phyloP scores from a whole-genome alignment of 805 yeast species.

The Candida odintsovae region DNA sequence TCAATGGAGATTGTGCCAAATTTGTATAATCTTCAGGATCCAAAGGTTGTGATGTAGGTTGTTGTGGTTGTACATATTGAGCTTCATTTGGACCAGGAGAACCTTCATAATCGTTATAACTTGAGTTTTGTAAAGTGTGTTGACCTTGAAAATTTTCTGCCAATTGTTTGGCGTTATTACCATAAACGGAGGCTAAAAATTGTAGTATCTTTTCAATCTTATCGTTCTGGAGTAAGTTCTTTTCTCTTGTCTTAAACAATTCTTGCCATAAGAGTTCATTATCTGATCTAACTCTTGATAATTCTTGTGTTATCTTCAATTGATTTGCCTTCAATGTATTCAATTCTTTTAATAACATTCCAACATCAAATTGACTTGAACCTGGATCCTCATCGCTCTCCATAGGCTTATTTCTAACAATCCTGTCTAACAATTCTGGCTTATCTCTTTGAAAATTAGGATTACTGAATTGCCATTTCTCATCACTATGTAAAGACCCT shows the following conservation, averaged over 20 bases:
- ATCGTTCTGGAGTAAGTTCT: conserved; percentile 79
- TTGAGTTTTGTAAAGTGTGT: conserved; percentile 1
- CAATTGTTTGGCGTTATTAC: conserved; percentile 19
- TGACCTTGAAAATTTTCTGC: conserved; percentile 14
- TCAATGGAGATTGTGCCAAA: neutral
- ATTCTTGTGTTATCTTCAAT: conserved; percentile 73
- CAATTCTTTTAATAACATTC: conserved; percentile 38
- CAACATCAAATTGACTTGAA: conserved; percentile 5
- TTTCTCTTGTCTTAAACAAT: conserved; percentile 73
- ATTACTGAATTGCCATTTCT: conserved; percentile 83
- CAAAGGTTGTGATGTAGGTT: neutral
- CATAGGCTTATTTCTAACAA: conserved; percentile 63
- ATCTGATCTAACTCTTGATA: conserved; percentile 76
- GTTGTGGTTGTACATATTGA: neutral
- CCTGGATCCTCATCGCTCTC: conserved; percentile 11
- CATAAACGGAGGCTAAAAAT: conserved; percentile 68
- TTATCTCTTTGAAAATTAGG: conserved; percentile 71
- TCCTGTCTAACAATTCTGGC: conserved; percentile 80
- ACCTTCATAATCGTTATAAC: neutral
- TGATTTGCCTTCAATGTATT: conserved; percentile 67
- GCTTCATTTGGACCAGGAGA: neutral
- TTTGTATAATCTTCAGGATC: conserved; percentile 4
- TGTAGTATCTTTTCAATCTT: conserved; percentile 83
- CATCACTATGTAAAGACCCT: conserved; percentile 70
- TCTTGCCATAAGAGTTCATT: conserved; percentile 92